Conservation (phyloP, 768 basidiomycete species). For the Pleurotus citrinopileatus region DNA sequence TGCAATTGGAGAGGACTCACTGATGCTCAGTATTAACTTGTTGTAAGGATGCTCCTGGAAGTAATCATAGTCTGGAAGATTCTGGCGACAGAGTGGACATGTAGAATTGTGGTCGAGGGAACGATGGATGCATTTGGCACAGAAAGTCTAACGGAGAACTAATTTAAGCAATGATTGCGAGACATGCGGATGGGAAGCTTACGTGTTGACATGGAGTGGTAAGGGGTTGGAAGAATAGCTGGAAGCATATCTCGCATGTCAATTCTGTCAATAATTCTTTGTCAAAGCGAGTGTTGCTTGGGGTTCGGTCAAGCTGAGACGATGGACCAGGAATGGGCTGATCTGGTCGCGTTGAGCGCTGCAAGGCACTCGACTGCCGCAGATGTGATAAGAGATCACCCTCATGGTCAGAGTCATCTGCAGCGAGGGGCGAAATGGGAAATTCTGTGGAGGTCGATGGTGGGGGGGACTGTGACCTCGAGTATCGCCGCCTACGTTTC, state of each 20-base stretch:
- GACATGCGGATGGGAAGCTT: slow-evolving; percentile 24
- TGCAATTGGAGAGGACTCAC: slow-evolving; percentile 36
- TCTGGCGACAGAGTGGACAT: slow-evolving; percentile 86
- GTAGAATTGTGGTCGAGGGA: slow-evolving; percentile 80
- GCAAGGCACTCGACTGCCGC: slow-evolving; percentile 17
- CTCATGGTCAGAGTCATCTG: background rate
- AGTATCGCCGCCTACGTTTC: slow-evolving; percentile 3
- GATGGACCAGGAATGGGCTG: slow-evolving; percentile 27
- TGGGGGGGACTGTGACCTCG: slow-evolving; percentile 9
- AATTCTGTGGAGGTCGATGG: slow-evolving; percentile 14
- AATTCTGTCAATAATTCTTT: slow-evolving; percentile 69
- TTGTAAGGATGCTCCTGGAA: slow-evolving; percentile 82
- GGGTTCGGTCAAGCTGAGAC: slow-evolving; percentile 22
- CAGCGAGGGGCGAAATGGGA: background rate
- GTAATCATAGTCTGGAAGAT: slow-evolving; percentile 70
- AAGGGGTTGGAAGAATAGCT: slow-evolving; percentile 78
- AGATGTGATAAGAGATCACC: slow-evolving; percentile 7
- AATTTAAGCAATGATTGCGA: slow-evolving; percentile 4
- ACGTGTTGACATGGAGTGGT: slow-evolving; percentile 97
- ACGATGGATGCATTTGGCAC: slow-evolving; percentile 83
- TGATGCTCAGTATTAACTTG: slow-evolving; percentile 63
- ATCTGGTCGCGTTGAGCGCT: slow-evolving; percentile 27
- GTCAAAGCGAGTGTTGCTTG: slow-evolving; percentile 39
- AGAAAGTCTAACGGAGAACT: slow-evolving; percentile 68
- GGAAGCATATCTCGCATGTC: slow-evolving; percentile 90